Evolutionary conservation across 306 rosid species (phyloP).

Genomic region (Sesbania bispinosa): DNA sequence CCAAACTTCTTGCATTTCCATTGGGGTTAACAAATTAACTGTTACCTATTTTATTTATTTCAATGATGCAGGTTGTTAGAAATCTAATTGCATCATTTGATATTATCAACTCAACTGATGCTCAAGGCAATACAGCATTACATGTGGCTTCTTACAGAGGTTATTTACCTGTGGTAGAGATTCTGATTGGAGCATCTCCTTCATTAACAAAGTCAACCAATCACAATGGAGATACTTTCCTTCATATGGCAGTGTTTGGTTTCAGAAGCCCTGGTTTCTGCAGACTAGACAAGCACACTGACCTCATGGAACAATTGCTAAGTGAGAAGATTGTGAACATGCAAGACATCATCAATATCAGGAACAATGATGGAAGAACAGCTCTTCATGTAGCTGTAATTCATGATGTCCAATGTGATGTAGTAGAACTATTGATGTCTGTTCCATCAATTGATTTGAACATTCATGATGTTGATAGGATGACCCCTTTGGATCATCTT

Average conservation of each 20-base stretch:
- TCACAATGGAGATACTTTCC: slow-evolving; percentile 79
- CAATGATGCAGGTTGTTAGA: slow-evolving; percentile 69
- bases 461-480: slow-evolving; percentile 57
- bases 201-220: slow-evolving; percentile 47
- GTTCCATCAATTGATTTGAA: slow-evolving; percentile 64
- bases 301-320: slow-evolving; percentile 53
- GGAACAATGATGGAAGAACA: slow-evolving; percentile 83
- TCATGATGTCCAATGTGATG: slow-evolving; percentile 51
- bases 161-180: slow-evolving; percentile 64
- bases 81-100: slow-evolving; percentile 53
- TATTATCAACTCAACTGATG: slow-evolving; percentile 56
- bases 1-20: not conserved
- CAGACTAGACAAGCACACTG: slow-evolving; percentile 73
- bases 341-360: slow-evolving; percentile 57
- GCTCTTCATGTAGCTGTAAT: slow-evolving; percentile 73
- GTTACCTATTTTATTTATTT: slow-evolving; percentile 1
- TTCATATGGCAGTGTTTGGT: slow-evolving; percentile 87
- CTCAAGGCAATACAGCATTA: slow-evolving; percentile 80
- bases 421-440: slow-evolving; percentile 76
- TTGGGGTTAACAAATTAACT: not conserved
- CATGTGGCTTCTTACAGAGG: slow-evolving; percentile 85
- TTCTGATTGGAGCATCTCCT: slow-evolving; percentile 55
- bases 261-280: slow-evolving; percentile 80
- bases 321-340: slow-evolving; percentile 38
- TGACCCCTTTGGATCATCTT: slow-evolving; percentile 85